Base-by-base conservation (phyloP, 495 filamentous ascomycete species). In the Daldinia vernicosa region DNA sequence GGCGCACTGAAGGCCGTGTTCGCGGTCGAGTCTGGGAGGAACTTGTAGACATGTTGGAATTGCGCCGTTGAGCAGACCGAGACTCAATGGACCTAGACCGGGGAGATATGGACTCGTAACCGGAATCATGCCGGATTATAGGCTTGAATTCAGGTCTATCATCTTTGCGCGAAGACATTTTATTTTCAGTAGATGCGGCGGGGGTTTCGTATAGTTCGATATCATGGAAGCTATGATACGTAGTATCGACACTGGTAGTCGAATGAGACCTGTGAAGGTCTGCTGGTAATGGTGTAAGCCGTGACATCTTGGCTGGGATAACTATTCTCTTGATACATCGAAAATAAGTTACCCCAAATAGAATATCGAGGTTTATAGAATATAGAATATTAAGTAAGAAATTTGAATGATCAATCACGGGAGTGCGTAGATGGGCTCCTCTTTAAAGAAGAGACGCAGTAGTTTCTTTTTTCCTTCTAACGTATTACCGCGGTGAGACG, bases 191-290 rank as follows among this genome's bases (percentile, higher is more conserved):
- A 27, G 64, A 58, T 11, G 72, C 28, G 15, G 58, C n/a, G 14
- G 53, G 56, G 8, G 77, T 74, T n/a, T 83, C 79, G 45, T 67
- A 75, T 4, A 77, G 61, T 33, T 84, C 83, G 54, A 78, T 67
- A 37, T 84, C 77, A 37, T 83, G 75, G 51, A 84, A 84, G 77
- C 80, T 84, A 66, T 85, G 81, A 68, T 83, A 85, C 8, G 82
- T 82, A 22, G 78, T 77, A 68, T 81, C 43, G 55, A 81, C 59
- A 68, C 83, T 84, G 58, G 76, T 67, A 37, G 74, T 74, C 26
- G 83, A 84, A 57, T 76, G 71, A 15, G 81, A 80, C 60, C 80
- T 79, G 58, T 79, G 72, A 58, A 76, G 64, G 39, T 50, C 57
- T 19, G 69, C 50, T 47, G 70, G 63, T 24, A 69, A 64, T 59